Base-by-base conservation (phyloP, 768 basidiomycete species). In the Solioccasus polychromus region DNA sequence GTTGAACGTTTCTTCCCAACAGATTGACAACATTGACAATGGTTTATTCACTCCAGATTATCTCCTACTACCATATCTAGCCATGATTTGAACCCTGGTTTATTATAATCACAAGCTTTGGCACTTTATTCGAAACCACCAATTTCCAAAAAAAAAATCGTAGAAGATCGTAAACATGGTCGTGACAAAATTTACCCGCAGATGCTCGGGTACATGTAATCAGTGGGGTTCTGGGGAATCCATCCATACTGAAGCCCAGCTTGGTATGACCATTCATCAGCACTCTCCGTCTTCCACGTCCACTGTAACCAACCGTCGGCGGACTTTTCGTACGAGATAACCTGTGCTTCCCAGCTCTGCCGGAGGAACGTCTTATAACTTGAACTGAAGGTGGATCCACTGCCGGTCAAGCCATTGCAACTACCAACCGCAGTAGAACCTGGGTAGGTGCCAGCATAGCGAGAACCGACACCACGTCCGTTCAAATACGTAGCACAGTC, bases 201-300 rank as follows among this genome's bases (percentile, higher is more conserved):
- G 44, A 85, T 85, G 52, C 70, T 75, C 14, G 82, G 85, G 65
- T 79, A 89, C 56, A 35, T 8, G 41, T 70, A 62, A 30, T 74
- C 30, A 8, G 74, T 72, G 2, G 81, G 77, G 61, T 75, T 63
- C 50, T 73, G 62, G 8, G 92, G 92, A 60, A 95, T 93, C 89
- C 88, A 93, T 18, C 92, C 92, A 49, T 82, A 75, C 11, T 71
- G 63, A 26, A 94, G 71, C 31, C 91, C 91, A 35, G 85, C 82
- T 52, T 87, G 78, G 70, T 95, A 95, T 1, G 85, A 76, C 93
- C 93, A 96, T 47, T 95, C 93, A 51, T 90, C 87, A 3, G 88
- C 84, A 50, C 69, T 68, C 64, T 92, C 89, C 0, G 88, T 64
- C 69, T 91, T 91, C 88, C 88, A 91, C 1, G 85, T 80, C 88